phyloP scores from a whole-genome alignment of 495 filamentous ascomycete genomes.

The Penicillium arizonense region DNA sequence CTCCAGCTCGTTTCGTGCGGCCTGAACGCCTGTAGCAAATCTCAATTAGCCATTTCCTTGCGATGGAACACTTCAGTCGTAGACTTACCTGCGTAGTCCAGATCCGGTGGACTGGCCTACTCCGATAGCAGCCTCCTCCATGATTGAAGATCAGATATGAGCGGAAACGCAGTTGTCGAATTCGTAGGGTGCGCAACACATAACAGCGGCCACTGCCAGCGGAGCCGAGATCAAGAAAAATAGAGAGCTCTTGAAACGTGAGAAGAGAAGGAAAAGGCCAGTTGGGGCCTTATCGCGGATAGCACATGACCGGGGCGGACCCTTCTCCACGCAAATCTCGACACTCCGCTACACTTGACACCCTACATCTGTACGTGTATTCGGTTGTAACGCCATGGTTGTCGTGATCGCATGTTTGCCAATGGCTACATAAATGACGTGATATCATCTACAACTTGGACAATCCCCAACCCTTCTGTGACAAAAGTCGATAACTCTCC shows the following conservation, averaged over 20 bases:
- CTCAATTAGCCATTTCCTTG: constrained; percentile 13
- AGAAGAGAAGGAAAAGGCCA: neutral
- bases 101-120: constrained; percentile 22
- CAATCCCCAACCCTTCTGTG: constrained; percentile 41
- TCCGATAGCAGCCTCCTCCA: constrained; percentile 34
- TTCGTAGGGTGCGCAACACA: constrained; percentile 16
- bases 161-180: constrained; percentile 3
- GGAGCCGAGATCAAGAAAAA: constrained; percentile 3
- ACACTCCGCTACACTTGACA: neutral
- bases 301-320: constrained; percentile 4
- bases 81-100: constrained; percentile 34
- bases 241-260: neutral
- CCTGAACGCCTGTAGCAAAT: constrained; percentile 35
- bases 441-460: constrained; percentile 18
- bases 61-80: neutral
- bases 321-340: neutral
- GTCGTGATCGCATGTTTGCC: constrained; percentile 9
- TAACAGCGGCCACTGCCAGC: constrained; percentile 28
- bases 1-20: constrained; percentile 51
- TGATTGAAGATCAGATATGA: constrained; percentile 18
- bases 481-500: constrained; percentile 48
- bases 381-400: too few relatives aligned
- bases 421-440: constrained; percentile 1
- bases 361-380: too few relatives aligned
- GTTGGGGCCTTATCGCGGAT: constrained; percentile 1